A percentile compares a stretch with the other conserved stretches of the same genome.
Evolutionary conservation across 1,139 yeast species (phyloP).

Genomic region (Pichia terricola): DNA sequence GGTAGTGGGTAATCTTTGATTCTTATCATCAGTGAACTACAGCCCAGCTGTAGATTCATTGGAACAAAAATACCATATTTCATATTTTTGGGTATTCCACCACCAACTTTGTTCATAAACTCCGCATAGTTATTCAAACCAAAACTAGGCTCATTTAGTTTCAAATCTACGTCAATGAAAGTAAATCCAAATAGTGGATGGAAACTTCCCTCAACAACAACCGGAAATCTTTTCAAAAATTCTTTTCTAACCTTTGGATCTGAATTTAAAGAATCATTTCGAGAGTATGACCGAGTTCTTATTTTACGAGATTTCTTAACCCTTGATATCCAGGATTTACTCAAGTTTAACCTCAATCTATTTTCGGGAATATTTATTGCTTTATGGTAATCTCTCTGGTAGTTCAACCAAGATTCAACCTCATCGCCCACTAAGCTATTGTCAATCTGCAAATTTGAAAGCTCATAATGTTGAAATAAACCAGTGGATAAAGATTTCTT

Average conservation of each 20-base stretch:
- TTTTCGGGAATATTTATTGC: constrained; percentile 31
- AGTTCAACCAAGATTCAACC: constrained; percentile 18
- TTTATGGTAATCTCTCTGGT: constrained; percentile 19
- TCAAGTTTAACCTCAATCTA: constrained; percentile 33
- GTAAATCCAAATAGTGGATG: constrained; percentile 60
- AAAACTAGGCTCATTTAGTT: constrained; percentile 51
- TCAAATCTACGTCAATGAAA: constrained; percentile 48
- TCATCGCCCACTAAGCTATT: constrained; percentile 14
- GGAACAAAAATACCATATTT: constrained; percentile 68
- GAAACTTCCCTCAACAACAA: constrained; percentile 47
- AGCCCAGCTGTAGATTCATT: constrained; percentile 37
- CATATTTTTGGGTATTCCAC: constrained; percentile 69
- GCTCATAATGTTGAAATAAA: background rate
- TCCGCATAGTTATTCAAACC: constrained; percentile 46
- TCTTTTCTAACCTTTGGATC: constrained; percentile 31
- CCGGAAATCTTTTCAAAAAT: constrained; percentile 40
- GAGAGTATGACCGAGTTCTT: constrained; percentile 26
- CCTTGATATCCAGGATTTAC: constrained; percentile 64
- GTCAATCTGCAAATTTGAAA: constrained; percentile 13
- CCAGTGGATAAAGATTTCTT: constrained; percentile 9
- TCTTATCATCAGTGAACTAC: constrained; percentile 23
- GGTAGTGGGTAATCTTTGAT: constrained; percentile 57
- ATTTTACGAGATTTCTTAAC: constrained; percentile 25
- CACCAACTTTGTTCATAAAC: constrained; percentile 64
- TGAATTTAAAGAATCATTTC: constrained; percentile 21